A percentile compares a stretch with the other conserved stretches of the same genome.
phyloP scores from a whole-genome alignment of 768 basidiomycete species.

The Naganishia onofrii region DNA sequence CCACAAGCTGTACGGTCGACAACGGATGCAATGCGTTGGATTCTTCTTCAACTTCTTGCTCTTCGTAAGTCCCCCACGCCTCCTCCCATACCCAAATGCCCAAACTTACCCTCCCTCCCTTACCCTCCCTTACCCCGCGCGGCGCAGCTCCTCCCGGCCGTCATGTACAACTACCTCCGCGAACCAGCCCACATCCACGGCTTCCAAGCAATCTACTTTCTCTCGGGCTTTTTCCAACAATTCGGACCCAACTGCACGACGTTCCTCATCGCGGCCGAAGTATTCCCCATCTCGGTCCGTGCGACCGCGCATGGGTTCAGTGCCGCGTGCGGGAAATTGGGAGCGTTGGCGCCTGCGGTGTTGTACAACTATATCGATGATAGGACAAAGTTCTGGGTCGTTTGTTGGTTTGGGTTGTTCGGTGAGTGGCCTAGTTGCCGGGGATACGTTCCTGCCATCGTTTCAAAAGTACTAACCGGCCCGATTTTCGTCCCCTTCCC shows the following conservation, averaged over 20 bases:
- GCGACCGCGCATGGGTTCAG: slow-evolving; percentile 55
- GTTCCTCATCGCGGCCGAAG: slow-evolving; percentile 55
- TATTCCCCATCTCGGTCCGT: slow-evolving; percentile 54
- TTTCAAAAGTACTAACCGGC: too few relatives aligned
- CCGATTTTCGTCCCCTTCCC: too few relatives aligned
- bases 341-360: slow-evolving; percentile 53
- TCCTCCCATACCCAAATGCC: background rate
- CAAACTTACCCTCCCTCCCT: background rate
- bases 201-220: slow-evolving; percentile 54
- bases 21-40: slow-evolving; percentile 52
- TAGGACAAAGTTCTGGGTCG: slow-evolving; percentile 52
- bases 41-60: slow-evolving; percentile 51
- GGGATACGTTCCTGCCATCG: too few relatives aligned
- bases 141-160: slow-evolving; percentile 32
- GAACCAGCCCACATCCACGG: slow-evolving; percentile 46
- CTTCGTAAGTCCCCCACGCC: slow-evolving; percentile 33
- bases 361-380: slow-evolving; percentile 53
- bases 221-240: slow-evolving; percentile 52
- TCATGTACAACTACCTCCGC: slow-evolving; percentile 48
- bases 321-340: slow-evolving; percentile 53
- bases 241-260: slow-evolving; percentile 48
- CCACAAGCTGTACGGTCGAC: slow-evolving; percentile 53
- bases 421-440: slow-evolving; percentile 31
- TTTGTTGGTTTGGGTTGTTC: slow-evolving; percentile 51
- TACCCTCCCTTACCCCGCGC: background rate